Base-by-base conservation (phyloP, 164 flowering plant species). In the Brasenia schreberi region DNA sequence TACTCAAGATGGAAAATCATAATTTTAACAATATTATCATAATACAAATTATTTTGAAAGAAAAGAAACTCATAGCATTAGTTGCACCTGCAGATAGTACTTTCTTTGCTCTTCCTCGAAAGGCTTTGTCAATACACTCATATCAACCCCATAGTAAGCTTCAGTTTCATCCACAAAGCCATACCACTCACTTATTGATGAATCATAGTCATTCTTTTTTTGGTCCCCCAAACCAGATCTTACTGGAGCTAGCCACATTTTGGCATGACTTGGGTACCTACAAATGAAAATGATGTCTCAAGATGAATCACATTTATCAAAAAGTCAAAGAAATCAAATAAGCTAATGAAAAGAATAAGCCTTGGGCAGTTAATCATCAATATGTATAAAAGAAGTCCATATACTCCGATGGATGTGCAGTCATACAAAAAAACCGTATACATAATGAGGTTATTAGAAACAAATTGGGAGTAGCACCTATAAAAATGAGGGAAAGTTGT, bases 201-300 rank as follows among this genome's bases (percentile, higher is more conserved):
- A 82, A 67, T 91, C 86, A 72, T 80, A 94, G 71, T 94, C 92
- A 33, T 61, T 66, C 84, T 61, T 76, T 68, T 88, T 94, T 62
- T 89, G 87, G 61, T 88, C 95, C 64, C 65, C 89, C 68, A 85
- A 65, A 45, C 87, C 87, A 71, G 97, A 82, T 66, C 89, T 82
- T 43, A 94, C 84, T 19, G 99, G 97, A 68, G 96, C 97, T 67
- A 94, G 43, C 97, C 96, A 94, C 93, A 94, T 91, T 59, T 90
- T 92, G 64, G 99, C 99, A 85, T 94, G 97, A 74, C 99, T 94
- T 27, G 99, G 99, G 67, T 91, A 94, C 99, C 99, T 94, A 74
- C 23, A 18, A n/a, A 69, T 53, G 64, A 11, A 43, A 33, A 73
- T 11, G 62, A 60, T 6, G 5, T 6, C 62, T 19, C 6, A 6